Evolutionary conservation across 2,329 filamentous ascomycete species (phyloP).

Genomic region (Tolypocladium sp.): DNA sequence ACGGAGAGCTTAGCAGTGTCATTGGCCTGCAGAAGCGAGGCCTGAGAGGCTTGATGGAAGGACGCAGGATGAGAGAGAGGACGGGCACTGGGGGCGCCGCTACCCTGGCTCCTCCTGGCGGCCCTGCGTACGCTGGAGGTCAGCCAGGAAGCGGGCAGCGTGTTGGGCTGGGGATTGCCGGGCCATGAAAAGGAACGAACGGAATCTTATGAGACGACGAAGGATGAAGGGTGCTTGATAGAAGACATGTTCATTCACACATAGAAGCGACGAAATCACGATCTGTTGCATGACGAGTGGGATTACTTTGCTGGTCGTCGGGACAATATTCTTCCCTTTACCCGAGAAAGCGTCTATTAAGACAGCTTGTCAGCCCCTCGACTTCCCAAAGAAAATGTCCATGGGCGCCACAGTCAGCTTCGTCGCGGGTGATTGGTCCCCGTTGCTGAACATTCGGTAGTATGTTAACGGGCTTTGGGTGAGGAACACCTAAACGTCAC

Average conservation of each 20-base stretch:
- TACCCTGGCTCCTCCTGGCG: constrained; percentile 11
- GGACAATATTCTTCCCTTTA: background rate
- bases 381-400: too few relatives aligned
- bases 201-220: background rate
- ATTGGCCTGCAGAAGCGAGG: constrained; percentile 94
- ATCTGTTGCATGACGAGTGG: background rate
- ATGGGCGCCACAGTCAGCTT: background rate
- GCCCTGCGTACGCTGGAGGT: constrained; percentile 5
- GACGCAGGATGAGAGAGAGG: constrained; percentile 72
- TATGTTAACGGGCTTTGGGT: too few relatives aligned
- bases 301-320: background rate
- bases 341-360: background rate
- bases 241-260: background rate
- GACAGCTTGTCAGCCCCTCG: background rate
- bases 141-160: constrained; percentile 22
- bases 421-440: background rate
- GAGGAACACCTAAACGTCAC: too few relatives aligned
- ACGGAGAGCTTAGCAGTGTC: constrained; percentile 73
- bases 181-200: constrained; percentile 20
- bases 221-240: background rate
- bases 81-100: constrained; percentile 32
- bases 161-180: constrained; percentile 45
- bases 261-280: background rate
- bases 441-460: too few relatives aligned
- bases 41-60: constrained; percentile 88